Base-by-base conservation (phyloP, 192 early-diverging fungal species). In the Coemansia sp. region DNA sequence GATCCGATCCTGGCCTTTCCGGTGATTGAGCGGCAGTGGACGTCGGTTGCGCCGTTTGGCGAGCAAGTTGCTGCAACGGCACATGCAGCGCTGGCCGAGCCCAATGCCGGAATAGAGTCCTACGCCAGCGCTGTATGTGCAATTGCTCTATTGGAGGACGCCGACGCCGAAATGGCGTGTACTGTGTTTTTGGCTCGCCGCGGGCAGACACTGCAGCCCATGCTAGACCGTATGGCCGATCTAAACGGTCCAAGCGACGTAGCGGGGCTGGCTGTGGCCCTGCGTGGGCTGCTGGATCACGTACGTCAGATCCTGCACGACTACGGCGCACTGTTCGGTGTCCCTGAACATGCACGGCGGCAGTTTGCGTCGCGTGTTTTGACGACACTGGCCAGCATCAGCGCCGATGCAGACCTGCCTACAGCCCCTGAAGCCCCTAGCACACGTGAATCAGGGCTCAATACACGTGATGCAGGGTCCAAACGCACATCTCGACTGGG, bases 21-120 rank as follows among this genome's bases (percentile, higher is more conserved):
- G 1, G 72, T 80, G 9, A 60, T 71, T n/a, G 68, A 64, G 60
- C 67, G 72, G 48, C 68, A 71, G 55, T 74, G 71, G 77, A 64
- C 68, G 21, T 36, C 63, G 0, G 63, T 74, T 2, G 64, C 61
- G 34, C 71, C 77, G 37, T 70, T 80, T 31, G 54, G 57, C 37
- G 68, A 63, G 14, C 77, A 80, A 58, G 65, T 80, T 1, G 20
- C 56, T 0, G 63, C 61, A 5, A 61, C 63, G 34, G 69, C 71
- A 5, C 64, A 66, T 9, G 40, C 51, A 18, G 10, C 44, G 21
- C 64, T 80, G 17, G 44, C 36, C 12, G 34, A 36, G 3, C 20
- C 67, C 15, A 68, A 56, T 18, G 57, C 37, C 9, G 9, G 40
- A n/a, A 12, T 55, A 5, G 65, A 72, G 38, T 44, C 60, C 15